Percentiles rank a stretch among this genome's conserved stretches.
Conservation (phyloP, 495 filamentous ascomycete genomes). For the Aspergillus indologenus region DNA sequence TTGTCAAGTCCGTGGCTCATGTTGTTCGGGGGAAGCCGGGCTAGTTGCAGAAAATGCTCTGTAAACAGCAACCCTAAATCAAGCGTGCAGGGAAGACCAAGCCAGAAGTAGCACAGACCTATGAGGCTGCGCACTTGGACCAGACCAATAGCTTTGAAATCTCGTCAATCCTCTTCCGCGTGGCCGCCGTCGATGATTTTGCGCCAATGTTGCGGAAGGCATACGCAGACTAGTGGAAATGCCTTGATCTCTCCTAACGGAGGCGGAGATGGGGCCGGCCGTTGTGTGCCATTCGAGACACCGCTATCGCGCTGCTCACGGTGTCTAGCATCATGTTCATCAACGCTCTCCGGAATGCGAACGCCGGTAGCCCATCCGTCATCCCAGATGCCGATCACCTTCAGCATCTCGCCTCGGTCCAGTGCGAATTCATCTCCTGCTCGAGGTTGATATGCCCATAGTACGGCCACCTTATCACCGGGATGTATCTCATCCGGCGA, state of each 20-base stretch:
- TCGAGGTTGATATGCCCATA: slow-evolving; percentile 96
- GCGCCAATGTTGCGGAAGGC: slow-evolving; percentile 93
- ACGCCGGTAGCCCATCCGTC: slow-evolving; percentile 98
- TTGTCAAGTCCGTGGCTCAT: neutral
- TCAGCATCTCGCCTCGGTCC: slow-evolving; percentile 96
- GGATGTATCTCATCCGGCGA: slow-evolving; percentile 94
- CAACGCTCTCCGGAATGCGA: slow-evolving; percentile 74
- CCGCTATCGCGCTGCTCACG: slow-evolving; percentile 87
- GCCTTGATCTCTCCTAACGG: slow-evolving; percentile 89
- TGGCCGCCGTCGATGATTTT: slow-evolving; percentile 83
- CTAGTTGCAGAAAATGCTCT: neutral
- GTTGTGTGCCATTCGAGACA: slow-evolving; percentile 77
- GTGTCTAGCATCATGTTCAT: slow-evolving; percentile 78
- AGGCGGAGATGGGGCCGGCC: slow-evolving; percentile 59
- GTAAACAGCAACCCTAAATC: neutral
- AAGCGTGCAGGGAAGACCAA: neutral
- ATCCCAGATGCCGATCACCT: slow-evolving; percentile 98
- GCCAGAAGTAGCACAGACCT: neutral
- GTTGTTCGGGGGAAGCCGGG: neutral
- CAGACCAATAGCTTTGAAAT: neutral
- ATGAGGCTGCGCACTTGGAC: neutral
- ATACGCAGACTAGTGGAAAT: slow-evolving; percentile 97
- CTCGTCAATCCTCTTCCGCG: slow-evolving; percentile 38
- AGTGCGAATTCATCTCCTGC: slow-evolving; percentile 91
- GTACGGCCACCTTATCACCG: slow-evolving; percentile 80